phyloP scores from a whole-genome alignment of 2,329 filamentous ascomycete species.

The Beauveria caledonica region DNA sequence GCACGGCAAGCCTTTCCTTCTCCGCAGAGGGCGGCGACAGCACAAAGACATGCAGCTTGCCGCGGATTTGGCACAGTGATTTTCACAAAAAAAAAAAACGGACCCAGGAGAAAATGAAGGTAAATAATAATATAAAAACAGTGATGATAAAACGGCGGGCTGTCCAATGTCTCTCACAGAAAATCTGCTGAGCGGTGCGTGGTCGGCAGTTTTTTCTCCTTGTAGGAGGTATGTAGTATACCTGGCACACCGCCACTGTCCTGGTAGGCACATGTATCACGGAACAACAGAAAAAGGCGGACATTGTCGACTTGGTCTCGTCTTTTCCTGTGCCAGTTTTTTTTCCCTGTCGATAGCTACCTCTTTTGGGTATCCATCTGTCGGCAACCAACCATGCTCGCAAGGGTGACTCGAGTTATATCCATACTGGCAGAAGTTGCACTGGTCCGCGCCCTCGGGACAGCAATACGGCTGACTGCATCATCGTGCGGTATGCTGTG shows the following conservation, averaged over 20 bases:
- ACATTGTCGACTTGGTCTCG: background rate
- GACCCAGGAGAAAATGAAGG: background rate
- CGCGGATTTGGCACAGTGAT: background rate
- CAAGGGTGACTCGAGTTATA: slow-evolving; percentile 2
- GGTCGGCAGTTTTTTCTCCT: background rate
- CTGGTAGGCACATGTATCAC: background rate
- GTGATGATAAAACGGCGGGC: background rate
- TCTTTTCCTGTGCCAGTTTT: background rate
- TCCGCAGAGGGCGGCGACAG: background rate
- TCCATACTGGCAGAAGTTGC: background rate
- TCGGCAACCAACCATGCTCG: background rate
- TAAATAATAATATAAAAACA: background rate
- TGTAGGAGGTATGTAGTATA: background rate
- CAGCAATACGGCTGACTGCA: background rate
- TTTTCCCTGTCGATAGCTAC: background rate
- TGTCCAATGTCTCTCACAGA: background rate
- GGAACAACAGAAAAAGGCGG: background rate
- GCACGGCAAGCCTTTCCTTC: background rate
- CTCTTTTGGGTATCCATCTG: background rate
- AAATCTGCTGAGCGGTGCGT: background rate
- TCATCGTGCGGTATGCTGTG: slow-evolving; percentile 6
- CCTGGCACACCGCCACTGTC: slow-evolving; percentile 3
- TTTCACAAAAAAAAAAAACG: background rate
- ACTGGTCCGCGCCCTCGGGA: background rate
- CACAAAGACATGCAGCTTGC: background rate